phyloP scores from a whole-genome alignment of 169 alveolate species.

The Eimeria acervulina region DNA sequence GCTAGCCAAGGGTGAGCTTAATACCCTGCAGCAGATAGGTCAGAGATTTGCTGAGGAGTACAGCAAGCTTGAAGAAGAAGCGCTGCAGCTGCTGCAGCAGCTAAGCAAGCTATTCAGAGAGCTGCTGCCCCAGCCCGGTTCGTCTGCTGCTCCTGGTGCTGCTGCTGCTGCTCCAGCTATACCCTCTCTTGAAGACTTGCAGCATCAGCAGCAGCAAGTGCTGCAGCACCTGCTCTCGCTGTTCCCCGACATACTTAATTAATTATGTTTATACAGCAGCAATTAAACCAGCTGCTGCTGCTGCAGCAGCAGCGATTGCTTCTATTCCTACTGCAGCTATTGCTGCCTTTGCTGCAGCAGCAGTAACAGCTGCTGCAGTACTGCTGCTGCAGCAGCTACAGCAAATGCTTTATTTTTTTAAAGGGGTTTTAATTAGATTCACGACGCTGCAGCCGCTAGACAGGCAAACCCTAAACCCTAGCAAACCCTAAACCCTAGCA shows the following conservation, averaged over 20 bases:
- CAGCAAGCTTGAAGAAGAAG: background rate
- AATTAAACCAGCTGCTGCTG: background rate
- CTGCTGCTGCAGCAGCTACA: too few species aligned
- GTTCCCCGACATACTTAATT: background rate
- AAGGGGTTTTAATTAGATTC: background rate
- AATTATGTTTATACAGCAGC: background rate
- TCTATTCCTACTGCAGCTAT: too few species aligned
- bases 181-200: too few species aligned
- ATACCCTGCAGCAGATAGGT: background rate
- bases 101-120: background rate
- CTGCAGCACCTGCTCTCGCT: background rate
- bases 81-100: conserved; percentile 30
- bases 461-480: too few species aligned
- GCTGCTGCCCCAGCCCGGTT: background rate
- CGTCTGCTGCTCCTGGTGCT: too few species aligned
- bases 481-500: too few species aligned
- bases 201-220: background rate
- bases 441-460: too few species aligned
- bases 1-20: background rate
- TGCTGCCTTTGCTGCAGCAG: too few species aligned
- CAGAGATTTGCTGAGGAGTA: background rate
- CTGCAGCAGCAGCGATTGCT: too few species aligned
- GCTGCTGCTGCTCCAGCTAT: too few species aligned
- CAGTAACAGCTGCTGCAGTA: too few species aligned
- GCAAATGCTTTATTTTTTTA: background rate